Evolutionary conservation across 441 rosid species (phyloP), one percentile per base, ranked within the genome.

Genomic region (Geranium incanum): DNA sequence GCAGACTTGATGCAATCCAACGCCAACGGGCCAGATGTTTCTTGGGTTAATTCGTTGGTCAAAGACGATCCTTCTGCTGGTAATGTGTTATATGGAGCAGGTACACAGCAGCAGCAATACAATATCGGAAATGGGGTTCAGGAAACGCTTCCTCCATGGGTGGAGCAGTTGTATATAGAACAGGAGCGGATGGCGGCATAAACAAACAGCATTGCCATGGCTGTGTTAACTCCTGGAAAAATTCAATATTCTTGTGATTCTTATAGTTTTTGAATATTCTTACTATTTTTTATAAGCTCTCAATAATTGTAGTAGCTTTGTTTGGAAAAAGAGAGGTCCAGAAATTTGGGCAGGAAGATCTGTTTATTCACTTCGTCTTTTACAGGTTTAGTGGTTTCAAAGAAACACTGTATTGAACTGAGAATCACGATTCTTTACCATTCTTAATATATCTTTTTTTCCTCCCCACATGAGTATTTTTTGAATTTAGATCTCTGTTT

Each of bases 41-140:
- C 97, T 4, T 88, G 98, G 97, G 95, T 91, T 70, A 89, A 86
- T 78, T 84, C 95, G 66, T 65, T 90, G 72, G 97, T 86, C 37
- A 90, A 87, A 80, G 98, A 90, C 69, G 74, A 81, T 33, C 77
- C 86, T 7, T 65, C 75, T 6, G 41, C 8, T 77, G 72, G 60
- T 80, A 74, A 33, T 65, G 70, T 28, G 82, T 73, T 71, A 71
- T 48, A 69, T 6, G 82, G 83, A 68, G 79, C 80, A 67, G 78
- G 80, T 45, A 59, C 33, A 28, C 33, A 52, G 38, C 82, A 77
- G 72, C 87, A 81, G 72, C 86, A 81, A 70, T 80, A 75, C 71
- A 79, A 81, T 75, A 71, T 69, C 9, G 76, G 77, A 50, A 70
- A 75, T 12, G 78, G 82, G 6, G 78, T 76, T 67, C 67, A 71